A percentile compares a stretch with the other conserved stretches of the same genome.
These are phyloP conservation scores for Claviceps capensis DNA, from an alignment of 2,329 filamentous ascomycete species.

Conservation along the genomic window DNA sequence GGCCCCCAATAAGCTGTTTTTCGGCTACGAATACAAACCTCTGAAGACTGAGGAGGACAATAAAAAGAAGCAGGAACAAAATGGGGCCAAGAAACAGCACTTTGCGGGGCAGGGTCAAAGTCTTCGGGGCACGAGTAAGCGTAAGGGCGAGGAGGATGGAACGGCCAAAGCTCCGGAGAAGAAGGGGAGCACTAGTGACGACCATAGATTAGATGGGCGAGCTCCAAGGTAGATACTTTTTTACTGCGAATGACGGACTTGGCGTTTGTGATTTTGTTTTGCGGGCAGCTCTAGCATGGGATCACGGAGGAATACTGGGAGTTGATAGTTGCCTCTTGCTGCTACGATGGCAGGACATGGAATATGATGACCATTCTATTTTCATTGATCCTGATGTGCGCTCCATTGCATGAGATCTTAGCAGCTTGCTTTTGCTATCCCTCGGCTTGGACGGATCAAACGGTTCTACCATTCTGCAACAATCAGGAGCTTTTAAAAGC, in stretches of 20 bases:
- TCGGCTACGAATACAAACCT: slow-evolving; percentile 87
- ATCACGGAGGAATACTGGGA: not conserved
- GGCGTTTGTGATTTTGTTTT: slow-evolving; percentile 11
- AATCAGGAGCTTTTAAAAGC: too few species aligned
- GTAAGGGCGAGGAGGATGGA: slow-evolving; percentile 44
- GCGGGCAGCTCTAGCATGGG: not conserved
- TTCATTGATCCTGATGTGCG: not conserved
- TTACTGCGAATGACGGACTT: not conserved
- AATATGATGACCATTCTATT: not conserved
- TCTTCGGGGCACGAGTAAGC: slow-evolving; percentile 55
- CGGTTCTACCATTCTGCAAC: too few species aligned
- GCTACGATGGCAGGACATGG: not conserved
- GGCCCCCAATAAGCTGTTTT: slow-evolving; percentile 84
- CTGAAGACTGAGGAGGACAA: slow-evolving; percentile 66
- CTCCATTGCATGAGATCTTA: too few species aligned
- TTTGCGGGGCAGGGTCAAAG: slow-evolving; percentile 82
- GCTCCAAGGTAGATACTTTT: slow-evolving; percentile 11
- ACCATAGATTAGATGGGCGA: slow-evolving; percentile 30
- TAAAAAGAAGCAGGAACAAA: slow-evolving; percentile 48
- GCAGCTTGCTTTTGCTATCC: too few species aligned
- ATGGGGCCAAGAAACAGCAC: slow-evolving; percentile 51
- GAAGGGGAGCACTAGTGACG: slow-evolving; percentile 27
- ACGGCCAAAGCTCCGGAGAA: slow-evolving; percentile 34
- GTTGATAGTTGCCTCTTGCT: too few species aligned
- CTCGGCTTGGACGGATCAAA: too few species aligned